Evolutionary conservation across 257 asterid genomes (phyloP).

Genomic region (Nemophila menziesii): DNA sequence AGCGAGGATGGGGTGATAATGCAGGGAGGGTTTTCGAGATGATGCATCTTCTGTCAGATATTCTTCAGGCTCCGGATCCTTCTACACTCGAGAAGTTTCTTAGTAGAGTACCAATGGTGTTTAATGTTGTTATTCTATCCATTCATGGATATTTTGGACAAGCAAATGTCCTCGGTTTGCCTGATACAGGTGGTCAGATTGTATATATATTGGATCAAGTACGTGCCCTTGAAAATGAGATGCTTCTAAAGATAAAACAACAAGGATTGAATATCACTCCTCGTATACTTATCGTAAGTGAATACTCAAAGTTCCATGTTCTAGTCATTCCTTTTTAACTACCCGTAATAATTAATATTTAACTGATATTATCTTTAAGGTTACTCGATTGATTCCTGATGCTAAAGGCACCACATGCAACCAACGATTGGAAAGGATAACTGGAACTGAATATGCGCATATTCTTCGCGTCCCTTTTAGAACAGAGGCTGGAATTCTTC

Average conservation of each 20-base stretch:
- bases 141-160: conserved; percentile 96
- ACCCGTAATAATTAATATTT: neutral
- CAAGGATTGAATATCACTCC: conserved; percentile 82
- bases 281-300: conserved; percentile 62
- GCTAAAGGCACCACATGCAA: conserved; percentile 90
- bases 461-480: conserved; percentile 85
- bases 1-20: conserved; percentile 98
- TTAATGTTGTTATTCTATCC: conserved; percentile 79
- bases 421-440: conserved; percentile 76
- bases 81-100: conserved; percentile 76
- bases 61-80: conserved; percentile 95
- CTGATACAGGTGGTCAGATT: conserved; percentile 99
- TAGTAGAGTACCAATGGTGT: conserved; percentile 94
- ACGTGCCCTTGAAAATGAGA: conserved; percentile 89
- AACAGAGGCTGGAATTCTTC: conserved; percentile 73
- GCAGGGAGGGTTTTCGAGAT: conserved; percentile 57
- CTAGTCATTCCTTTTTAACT: neutral
- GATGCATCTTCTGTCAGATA: conserved; percentile 88
- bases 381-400: conserved; percentile 93
- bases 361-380: conserved; percentile 36
- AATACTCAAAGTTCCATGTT: neutral
- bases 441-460: conserved; percentile 80
- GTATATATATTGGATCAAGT: conserved; percentile 98
- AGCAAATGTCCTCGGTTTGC: conserved; percentile 96
- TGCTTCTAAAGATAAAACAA: conserved; percentile 71